phyloP scores from a whole-genome alignment of 345 rosid genomes.

The Eucalyptus regnans region DNA sequence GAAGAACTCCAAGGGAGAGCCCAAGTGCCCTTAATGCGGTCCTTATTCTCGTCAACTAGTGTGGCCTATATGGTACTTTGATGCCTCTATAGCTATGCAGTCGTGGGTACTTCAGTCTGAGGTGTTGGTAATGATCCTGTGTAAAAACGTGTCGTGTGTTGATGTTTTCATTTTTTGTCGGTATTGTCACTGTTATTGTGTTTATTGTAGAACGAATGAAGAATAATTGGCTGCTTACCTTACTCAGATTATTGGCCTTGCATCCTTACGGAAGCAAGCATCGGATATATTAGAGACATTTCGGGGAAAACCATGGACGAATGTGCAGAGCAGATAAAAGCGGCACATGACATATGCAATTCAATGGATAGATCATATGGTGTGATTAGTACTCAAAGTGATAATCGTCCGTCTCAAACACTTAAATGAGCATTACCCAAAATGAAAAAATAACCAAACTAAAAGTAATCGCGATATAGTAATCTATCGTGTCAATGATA shows the following conservation, averaged over 20 bases:
- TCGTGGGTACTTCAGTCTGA: neutral
- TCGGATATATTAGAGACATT: neutral
- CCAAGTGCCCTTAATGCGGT: slow-evolving; percentile 51
- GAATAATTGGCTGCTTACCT: neutral
- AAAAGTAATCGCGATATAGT: neutral
- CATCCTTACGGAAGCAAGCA: neutral
- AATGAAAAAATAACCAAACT: neutral
- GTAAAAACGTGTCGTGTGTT: neutral
- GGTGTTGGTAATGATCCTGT: neutral
- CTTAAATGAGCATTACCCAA: neutral
- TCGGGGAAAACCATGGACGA: neutral
- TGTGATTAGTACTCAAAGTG: neutral
- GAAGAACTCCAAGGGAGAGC: slow-evolving; percentile 30
- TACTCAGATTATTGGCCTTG: neutral
- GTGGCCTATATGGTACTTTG: neutral
- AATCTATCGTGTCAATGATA: neutral
- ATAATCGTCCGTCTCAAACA: neutral
- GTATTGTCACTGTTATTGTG: neutral
- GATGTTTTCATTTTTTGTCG: neutral
- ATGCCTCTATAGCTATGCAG: neutral
- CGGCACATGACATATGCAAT: neutral
- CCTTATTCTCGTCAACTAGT: neutral
- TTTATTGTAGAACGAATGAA: neutral
- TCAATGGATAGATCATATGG: neutral
- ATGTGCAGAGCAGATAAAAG: neutral